Evolutionary conservation across 2,329 filamentous ascomycete genomes (phyloP).

Genomic region (Pleurostoma richardsiae): DNA sequence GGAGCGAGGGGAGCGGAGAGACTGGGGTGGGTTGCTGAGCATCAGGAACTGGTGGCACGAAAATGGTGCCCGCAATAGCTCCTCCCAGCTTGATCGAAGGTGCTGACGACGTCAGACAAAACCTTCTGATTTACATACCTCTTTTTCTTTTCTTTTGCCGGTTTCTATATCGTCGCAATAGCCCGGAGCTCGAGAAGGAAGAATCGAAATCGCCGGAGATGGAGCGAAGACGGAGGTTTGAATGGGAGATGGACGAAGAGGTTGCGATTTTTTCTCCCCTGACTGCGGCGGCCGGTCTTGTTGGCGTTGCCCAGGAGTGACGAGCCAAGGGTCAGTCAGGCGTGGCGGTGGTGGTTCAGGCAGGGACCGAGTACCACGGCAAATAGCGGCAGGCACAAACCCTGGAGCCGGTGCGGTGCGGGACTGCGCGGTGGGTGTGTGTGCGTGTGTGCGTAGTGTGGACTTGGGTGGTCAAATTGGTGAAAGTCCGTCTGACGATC

Average conservation of each 20-base stretch:
- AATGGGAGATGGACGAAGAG: conserved; percentile 12
- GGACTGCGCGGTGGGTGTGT: background rate
- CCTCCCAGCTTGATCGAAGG: no score
- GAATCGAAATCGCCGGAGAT: background rate
- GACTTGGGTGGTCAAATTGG: background rate
- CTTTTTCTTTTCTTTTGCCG: background rate
- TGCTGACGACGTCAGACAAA: background rate
- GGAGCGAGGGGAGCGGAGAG: no score
- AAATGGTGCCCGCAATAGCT: no score
- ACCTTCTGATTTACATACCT: background rate
- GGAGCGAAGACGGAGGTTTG: conserved; percentile 11
- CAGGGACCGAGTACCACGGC: background rate
- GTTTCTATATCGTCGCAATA: background rate
- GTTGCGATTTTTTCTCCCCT: background rate
- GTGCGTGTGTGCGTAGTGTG: background rate
- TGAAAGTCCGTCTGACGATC: background rate
- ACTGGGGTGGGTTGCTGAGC: no score
- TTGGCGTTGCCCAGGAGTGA: background rate
- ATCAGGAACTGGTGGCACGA: no score
- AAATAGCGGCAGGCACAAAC: background rate
- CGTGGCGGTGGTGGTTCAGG: background rate
- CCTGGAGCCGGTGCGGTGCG: background rate
- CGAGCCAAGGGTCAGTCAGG: background rate
- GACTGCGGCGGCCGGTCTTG: conserved; percentile 10
- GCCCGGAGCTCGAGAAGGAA: background rate